Evolutionary conservation across 139 green algal genomes (phyloP).

Genomic region (Micromonas pusilla): DNA sequence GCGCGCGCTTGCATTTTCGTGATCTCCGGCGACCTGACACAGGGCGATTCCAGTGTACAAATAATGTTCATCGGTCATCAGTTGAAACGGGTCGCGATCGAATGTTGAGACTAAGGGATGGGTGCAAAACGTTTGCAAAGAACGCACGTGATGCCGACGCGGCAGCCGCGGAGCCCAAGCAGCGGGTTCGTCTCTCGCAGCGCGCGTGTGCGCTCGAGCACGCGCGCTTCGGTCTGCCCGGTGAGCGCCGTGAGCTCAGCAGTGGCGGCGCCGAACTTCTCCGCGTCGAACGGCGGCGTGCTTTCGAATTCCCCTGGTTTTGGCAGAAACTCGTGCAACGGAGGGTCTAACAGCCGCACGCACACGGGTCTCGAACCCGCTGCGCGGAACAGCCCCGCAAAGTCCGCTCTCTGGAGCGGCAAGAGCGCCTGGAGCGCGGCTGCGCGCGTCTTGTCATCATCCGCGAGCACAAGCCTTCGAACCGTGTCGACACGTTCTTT

Average conservation of each 20-base stretch:
- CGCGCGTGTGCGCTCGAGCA: constrained; percentile 52
- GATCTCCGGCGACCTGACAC: too few relatives aligned
- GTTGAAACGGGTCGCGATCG: too few relatives aligned
- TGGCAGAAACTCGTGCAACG: constrained; percentile 90
- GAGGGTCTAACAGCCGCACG: constrained; percentile 83
- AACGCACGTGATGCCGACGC: constrained; percentile 77
- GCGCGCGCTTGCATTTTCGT: constrained; percentile 63
- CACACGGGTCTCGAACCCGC: constrained; percentile 66
- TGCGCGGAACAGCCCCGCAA: constrained; percentile 53
- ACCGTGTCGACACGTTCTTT: not conserved
- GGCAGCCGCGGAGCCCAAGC: constrained; percentile 70
- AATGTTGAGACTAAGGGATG: too few relatives aligned
- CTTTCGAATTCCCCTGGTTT: too few relatives aligned
- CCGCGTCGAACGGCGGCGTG: too few relatives aligned
- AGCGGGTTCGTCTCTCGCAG: constrained; percentile 75
- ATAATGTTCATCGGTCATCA: too few relatives aligned
- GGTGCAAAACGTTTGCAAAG: too few relatives aligned
- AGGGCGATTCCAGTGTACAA: too few relatives aligned
- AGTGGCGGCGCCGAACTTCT: constrained; percentile 26
- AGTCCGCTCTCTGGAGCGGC: constrained; percentile 64
- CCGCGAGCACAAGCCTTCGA: constrained; percentile 25
- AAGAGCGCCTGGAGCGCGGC: constrained; percentile 61
- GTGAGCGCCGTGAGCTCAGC: not conserved
- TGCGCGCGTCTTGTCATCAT: constrained; percentile 28
- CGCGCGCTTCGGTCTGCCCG: constrained; percentile 41